Evolutionary conservation across 139 green algal genomes (phyloP), one percentile per base, ranked within the genome.

Genomic region (Penium margaritaceum): DNA sequence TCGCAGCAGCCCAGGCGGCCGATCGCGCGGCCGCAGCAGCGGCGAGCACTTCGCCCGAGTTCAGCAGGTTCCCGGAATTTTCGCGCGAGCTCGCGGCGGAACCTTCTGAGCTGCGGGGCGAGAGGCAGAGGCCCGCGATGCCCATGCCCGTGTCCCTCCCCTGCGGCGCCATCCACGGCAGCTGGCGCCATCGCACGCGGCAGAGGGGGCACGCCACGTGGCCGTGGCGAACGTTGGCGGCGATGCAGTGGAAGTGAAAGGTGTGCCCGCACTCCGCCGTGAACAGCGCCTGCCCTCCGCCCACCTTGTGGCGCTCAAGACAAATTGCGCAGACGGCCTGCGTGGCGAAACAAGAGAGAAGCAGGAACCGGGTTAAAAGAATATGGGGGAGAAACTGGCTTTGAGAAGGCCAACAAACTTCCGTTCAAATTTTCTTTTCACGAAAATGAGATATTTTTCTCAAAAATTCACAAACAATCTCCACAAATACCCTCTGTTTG

Each of bases 181-280:
- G n/a, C 66, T 74, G 43, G 6, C n/a, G 27, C 66, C 66, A 74
- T 29, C 33, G 33, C 41, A 24, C 43, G 71, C 71, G 71, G 27
- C 71, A 78, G 21, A 78, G 35, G 0, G 71, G 71, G 63, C 71
- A 78, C n/a, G 24, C 30, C 21, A 21, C 17, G 71, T 78, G 61
- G 47, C 71, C 63, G 38, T 78, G 71, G 24, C 63, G 38, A 19
- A 78, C 71, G 34, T 76, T 76, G 19, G 61, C 61, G 0, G 38
- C 39, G 71, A 78, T 78, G 63, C 71, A 78, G 39, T 75, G n/a
- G 43, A 78, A 78, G 71, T 78, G 71, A 29, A 75, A 78, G 47
- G 27, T 66, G 51, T 78, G 71, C 3, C 71, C 71, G 60, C 71
- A 78, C 51, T 78, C 71, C 29, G 63, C 62, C 27, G 71, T 73